Percentiles rank a stretch among this genome's conserved stretches.
Evolutionary conservation across 768 basidiomycete species (phyloP).

Genomic region (Tylopilus sp.): DNA sequence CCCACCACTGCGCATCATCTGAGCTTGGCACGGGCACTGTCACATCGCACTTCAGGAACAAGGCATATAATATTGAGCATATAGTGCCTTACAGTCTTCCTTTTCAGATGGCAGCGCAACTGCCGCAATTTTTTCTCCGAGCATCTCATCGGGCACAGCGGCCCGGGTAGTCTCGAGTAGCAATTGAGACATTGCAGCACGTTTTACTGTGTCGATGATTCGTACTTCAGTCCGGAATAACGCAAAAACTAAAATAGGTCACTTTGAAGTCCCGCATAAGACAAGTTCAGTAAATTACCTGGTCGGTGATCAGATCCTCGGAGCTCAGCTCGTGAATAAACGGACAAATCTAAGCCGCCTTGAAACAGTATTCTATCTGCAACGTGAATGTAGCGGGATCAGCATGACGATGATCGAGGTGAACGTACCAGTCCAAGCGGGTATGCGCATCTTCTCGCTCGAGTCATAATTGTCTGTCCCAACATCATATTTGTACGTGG

Average conservation of each 20-base stretch:
- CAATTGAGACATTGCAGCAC: constrained; percentile 62
- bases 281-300: constrained; percentile 40
- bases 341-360: constrained; percentile 70
- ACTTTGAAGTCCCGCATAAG: constrained; percentile 1
- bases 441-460: constrained; percentile 93
- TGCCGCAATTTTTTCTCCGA: constrained; percentile 67
- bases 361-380: constrained; percentile 92
- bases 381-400: constrained; percentile 3
- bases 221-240: constrained; percentile 77
- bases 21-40: constrained; percentile 85
- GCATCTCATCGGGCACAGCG: constrained; percentile 60
- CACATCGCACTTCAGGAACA: constrained; percentile 5
- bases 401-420: not conserved
- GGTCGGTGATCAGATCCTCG: constrained; percentile 95
- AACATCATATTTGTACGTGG: constrained; percentile 90
- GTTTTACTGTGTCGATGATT: constrained; percentile 75
- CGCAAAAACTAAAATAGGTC: constrained; percentile 62
- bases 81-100: constrained; percentile 29
- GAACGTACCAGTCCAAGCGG: constrained; percentile 91
- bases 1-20: constrained; percentile 79
- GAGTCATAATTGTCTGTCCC: constrained; percentile 88
- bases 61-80: not conserved
- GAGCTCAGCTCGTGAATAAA: constrained; percentile 84
- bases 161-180: constrained; percentile 63
- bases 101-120: constrained; percentile 47